Conservation (phyloP, 345 rosid species). For the Conringia planisiliqua region DNA sequence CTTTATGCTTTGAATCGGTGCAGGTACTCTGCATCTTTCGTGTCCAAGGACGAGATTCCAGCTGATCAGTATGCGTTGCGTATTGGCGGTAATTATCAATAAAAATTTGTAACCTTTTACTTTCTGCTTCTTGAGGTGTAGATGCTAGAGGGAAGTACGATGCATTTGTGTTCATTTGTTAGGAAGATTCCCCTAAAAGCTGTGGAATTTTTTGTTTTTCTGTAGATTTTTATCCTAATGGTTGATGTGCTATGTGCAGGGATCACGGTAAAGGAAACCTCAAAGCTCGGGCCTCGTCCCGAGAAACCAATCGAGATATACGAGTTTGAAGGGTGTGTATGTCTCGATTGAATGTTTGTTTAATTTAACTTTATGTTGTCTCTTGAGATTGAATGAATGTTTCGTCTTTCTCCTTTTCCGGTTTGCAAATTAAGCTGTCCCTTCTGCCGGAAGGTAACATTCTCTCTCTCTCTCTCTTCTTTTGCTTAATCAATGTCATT, state of each 20-base stretch:
- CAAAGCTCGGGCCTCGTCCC: constrained; percentile 86
- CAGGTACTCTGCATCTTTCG: constrained; percentile 82
- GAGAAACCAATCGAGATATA: constrained; percentile 90
- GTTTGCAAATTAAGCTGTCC: constrained; percentile 69
- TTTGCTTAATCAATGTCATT: background rate
- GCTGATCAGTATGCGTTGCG: constrained; percentile 67
- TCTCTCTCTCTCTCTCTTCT: background rate
- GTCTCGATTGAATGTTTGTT: background rate
- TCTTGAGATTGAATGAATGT: constrained; percentile 13
- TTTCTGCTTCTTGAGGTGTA: background rate
- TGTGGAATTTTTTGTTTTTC: background rate
- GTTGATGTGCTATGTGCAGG: constrained; percentile 40
- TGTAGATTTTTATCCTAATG: background rate
- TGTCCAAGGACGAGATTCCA: constrained; percentile 66
- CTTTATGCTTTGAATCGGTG: constrained; percentile 8
- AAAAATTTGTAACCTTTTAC: constrained; percentile 1
- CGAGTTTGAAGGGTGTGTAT: constrained; percentile 80
- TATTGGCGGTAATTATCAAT: constrained; percentile 48
- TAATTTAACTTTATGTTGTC: background rate
- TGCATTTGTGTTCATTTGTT: background rate
- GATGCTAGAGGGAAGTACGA: background rate
- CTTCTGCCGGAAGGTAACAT: constrained; percentile 89
- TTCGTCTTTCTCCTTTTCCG: constrained; percentile 24
- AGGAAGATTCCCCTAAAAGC: background rate
- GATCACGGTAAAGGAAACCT: constrained; percentile 62